Evolutionary conservation across 2,329 filamentous ascomycete genomes (phyloP).

Genomic region (Xylariaceae sp.): DNA sequence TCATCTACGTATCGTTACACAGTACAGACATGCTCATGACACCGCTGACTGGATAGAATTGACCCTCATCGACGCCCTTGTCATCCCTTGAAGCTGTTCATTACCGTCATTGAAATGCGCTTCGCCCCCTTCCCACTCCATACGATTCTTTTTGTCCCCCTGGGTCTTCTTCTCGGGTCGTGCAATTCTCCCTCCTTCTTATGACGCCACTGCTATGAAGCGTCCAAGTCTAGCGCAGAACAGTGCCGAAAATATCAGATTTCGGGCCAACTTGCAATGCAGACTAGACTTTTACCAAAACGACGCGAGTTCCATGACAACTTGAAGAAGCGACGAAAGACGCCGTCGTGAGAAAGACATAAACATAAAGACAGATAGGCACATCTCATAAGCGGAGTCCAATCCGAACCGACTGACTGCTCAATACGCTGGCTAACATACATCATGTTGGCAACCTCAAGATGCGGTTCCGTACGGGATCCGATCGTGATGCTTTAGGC

Average conservation of each 20-base stretch:
- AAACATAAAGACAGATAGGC: background rate
- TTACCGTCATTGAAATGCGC: background rate
- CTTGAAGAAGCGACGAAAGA: background rate
- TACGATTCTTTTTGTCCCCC: background rate
- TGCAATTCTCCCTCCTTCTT: background rate
- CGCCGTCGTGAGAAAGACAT: background rate
- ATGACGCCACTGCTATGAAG: background rate
- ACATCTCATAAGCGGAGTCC: background rate
- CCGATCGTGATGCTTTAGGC: background rate
- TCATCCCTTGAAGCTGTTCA: background rate
- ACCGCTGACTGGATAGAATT: background rate
- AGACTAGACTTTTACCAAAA: background rate
- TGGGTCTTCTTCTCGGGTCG: background rate
- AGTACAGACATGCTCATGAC: background rate
- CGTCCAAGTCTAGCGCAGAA: background rate
- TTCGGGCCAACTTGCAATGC: background rate
- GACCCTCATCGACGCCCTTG: background rate
- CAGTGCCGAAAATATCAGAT: background rate
- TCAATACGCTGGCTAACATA: background rate
- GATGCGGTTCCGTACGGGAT: background rate
- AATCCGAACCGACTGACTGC: background rate
- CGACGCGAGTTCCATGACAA: background rate
- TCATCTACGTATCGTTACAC: conserved; percentile 1
- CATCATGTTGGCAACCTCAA: background rate
- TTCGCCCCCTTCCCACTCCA: background rate